phyloP scores from a whole-genome alignment of 192 early-diverging fungal genomes.

The Funneliformis geosporum region DNA sequence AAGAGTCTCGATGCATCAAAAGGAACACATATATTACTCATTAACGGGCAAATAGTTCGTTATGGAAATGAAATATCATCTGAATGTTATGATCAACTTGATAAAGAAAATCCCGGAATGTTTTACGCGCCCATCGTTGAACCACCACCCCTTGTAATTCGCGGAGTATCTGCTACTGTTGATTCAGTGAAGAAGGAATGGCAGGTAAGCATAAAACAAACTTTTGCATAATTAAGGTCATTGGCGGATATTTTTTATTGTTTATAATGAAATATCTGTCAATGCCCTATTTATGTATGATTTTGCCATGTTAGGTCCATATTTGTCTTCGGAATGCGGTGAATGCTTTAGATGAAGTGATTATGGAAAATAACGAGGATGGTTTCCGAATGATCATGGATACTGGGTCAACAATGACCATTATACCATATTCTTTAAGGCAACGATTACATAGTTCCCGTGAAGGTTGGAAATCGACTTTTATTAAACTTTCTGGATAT shows the following conservation, averaged over 20 bases:
- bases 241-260: not conserved
- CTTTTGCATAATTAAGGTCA: not conserved
- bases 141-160: not conserved
- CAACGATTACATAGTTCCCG: not conserved
- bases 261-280: too few relatives aligned
- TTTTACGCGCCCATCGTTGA: not conserved
- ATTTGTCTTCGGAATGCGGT: conserved; percentile 4
- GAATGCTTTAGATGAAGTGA: not conserved
- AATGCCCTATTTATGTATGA: too few relatives aligned
- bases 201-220: conserved; percentile 20
- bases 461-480: conserved; percentile 1
- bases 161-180: not conserved
- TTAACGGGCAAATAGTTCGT: not conserved
- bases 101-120: not conserved
- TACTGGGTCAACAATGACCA: not conserved
- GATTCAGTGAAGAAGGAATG: not conserved
- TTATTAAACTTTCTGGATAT: not conserved
- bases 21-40: conserved; percentile 1
- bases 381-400: not conserved
- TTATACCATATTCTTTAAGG: conserved; percentile 13
- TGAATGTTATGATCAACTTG: not conserved
- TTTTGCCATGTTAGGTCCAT: conserved; percentile 20
- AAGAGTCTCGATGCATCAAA: not conserved
- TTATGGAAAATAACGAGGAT: conserved; percentile 7
- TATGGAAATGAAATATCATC: conserved; percentile 3